Percentiles rank a stretch among this genome's conserved stretches.
Evolutionary conservation across 2,329 filamentous ascomycete genomes (phyloP).

Genomic region (Cordyceps javanica): DNA sequence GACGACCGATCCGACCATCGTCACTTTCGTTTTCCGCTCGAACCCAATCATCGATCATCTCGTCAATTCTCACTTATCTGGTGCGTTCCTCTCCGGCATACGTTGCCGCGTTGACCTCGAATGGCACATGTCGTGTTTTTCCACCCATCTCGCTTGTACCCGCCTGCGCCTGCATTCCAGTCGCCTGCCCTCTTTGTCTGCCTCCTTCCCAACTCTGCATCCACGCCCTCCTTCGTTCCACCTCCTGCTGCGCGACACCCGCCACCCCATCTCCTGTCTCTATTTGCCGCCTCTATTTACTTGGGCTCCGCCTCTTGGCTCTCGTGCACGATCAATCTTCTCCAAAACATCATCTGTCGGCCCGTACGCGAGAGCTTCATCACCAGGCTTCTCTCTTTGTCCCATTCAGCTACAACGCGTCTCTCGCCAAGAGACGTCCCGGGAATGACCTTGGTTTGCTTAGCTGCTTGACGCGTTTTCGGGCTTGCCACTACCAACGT

Average conservation of each 20-base stretch:
- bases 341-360: slow-evolving; percentile 3
- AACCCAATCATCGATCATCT: not conserved
- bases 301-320: not conserved
- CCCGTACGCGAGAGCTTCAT: slow-evolving; percentile 1
- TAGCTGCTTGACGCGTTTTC: not conserved
- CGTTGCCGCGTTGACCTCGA: slow-evolving; percentile 8
- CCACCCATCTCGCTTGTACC: not conserved
- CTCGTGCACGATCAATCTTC: not conserved
- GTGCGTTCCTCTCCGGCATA: slow-evolving; percentile 2
- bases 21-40: not conserved
- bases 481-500: not conserved
- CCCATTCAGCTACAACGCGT: not conserved
- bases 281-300: not conserved
- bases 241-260: not conserved
- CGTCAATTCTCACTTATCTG: not conserved
- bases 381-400: not conserved
- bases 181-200: not conserved
- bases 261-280: not conserved
- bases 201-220: not conserved
- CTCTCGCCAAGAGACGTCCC: not conserved
- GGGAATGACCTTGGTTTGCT: not conserved
- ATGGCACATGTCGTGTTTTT: not conserved
- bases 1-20: not conserved
- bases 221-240: not conserved
- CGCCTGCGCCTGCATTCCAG: slow-evolving; percentile 11